A percentile compares a stretch with the other conserved stretches of the same genome.
Conservation (phyloP, 208 protist genomes). For the Trypanosoma brucei region DNA sequence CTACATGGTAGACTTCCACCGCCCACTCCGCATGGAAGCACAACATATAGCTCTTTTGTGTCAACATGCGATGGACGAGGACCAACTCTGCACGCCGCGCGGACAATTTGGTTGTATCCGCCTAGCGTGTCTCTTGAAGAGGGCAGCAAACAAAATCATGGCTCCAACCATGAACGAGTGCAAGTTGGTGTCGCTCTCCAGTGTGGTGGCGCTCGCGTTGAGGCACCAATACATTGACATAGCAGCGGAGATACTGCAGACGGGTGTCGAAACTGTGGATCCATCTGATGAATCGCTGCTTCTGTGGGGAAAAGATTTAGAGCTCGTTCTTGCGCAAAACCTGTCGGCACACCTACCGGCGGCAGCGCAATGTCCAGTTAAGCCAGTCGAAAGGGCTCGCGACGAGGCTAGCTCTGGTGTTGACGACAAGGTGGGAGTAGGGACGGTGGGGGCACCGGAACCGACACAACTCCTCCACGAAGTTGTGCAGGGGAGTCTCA, state of each 20-base stretch:
- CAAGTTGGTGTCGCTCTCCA: slow-evolving; percentile 10
- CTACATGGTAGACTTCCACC: slow-evolving; percentile 12
- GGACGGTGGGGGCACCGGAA: not conserved
- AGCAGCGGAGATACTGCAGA: slow-evolving; percentile 17
- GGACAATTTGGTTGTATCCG: slow-evolving; percentile 10
- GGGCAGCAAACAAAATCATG: not conserved
- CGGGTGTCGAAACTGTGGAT: slow-evolving; percentile 7
- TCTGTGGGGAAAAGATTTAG: slow-evolving; percentile 13
- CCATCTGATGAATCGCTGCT: slow-evolving; percentile 10
- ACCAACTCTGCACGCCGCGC: slow-evolving; percentile 5
- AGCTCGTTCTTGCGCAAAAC: slow-evolving; percentile 1
- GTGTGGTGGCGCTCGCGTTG: slow-evolving; percentile 8
- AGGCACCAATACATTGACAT: slow-evolving; percentile 16
- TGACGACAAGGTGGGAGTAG: not conserved
- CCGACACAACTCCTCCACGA: slow-evolving; percentile 26
- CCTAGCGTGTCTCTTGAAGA: slow-evolving; percentile 13
- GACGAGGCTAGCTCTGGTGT: no score
- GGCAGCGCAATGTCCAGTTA: not conserved
- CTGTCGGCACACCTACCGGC: not conserved
- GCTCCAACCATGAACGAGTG: not conserved
- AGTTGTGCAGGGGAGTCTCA: slow-evolving; percentile 7
- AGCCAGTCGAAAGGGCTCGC: no score
- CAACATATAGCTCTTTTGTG: slow-evolving; percentile 1
- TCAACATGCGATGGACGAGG: not conserved
- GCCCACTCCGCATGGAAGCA: not conserved